A percentile compares a stretch with the other conserved stretches of the same genome.
Evolutionary conservation across 2,329 filamentous ascomycete genomes (phyloP).

Genomic region (Arachnomyces sp.): DNA sequence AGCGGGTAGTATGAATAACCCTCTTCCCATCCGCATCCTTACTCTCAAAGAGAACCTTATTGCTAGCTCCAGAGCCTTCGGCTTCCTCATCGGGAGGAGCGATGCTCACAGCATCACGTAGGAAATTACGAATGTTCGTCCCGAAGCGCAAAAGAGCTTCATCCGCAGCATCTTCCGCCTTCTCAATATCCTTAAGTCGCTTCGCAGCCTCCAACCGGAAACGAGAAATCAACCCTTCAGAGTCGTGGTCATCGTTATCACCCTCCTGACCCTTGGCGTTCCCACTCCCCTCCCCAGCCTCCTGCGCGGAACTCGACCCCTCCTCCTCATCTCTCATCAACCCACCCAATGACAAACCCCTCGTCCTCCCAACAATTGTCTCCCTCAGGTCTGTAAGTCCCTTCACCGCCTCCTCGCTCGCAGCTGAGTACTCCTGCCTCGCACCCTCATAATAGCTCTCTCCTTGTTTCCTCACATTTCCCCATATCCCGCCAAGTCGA

Average conservation of each 20-base stretch:
- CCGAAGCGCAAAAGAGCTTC: slow-evolving; percentile 90
- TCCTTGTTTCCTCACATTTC: slow-evolving; percentile 88
- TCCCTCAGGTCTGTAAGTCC: slow-evolving; percentile 64
- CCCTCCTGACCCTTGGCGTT: slow-evolving; percentile 7
- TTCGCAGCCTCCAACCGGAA: slow-evolving; percentile 71
- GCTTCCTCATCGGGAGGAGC: slow-evolving; percentile 56
- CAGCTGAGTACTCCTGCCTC: slow-evolving; percentile 69
- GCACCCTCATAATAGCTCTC: slow-evolving; percentile 80
- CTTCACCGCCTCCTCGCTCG: slow-evolving; percentile 72
- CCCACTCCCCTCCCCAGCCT: slow-evolving; percentile 11
- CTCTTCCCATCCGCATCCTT: slow-evolving; percentile 83
- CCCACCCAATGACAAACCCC: slow-evolving; percentile 58
- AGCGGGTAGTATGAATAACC: slow-evolving; percentile 87
- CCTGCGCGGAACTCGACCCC: slow-evolving; percentile 14
- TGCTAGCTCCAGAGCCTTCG: slow-evolving; percentile 36
- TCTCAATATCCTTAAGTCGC: slow-evolving; percentile 78
- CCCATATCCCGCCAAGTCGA: slow-evolving; percentile 77
- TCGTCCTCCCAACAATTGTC: slow-evolving; percentile 62
- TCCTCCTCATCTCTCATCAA: slow-evolving; percentile 4
- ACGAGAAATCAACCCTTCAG: slow-evolving; percentile 62
- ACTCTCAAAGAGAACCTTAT: slow-evolving; percentile 78
- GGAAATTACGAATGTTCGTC: slow-evolving; percentile 77
- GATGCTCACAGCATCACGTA: slow-evolving; percentile 83
- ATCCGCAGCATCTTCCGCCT: slow-evolving; percentile 90
- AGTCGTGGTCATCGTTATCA: slow-evolving; percentile 22